Evolutionary conservation across 169 alveolate genomes (phyloP), one percentile per base, ranked within the genome.

Genomic region (Babesia bovis): DNA sequence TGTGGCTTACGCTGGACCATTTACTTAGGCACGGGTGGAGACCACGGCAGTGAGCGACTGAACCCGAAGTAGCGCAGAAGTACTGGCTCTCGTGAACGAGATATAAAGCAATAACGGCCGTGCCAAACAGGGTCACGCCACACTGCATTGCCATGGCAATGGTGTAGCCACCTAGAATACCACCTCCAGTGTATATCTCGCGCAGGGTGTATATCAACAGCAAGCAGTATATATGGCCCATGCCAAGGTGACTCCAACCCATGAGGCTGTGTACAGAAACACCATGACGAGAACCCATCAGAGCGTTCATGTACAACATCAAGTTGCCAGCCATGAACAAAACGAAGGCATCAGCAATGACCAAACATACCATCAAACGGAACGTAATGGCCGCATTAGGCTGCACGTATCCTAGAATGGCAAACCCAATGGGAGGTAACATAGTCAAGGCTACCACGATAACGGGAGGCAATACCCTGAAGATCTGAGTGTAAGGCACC

Each of bases 191-290:
- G 21, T 63, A 63, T 36, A 63, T 6, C n/a, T 4, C 33, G 12
- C 32, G 17, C 9, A 36, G 10, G 0, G 61, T n/a, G 61, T 13
- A 63, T 5, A 63, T 33, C 6, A 49, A 9, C 0, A 63, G 42
- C 10, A 63, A 25, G 1, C 41, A 4, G 61, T 63, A 63, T 49
- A 63, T 15, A 19, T 63, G 49, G 6, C 73, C 73, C 73, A 63
- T 45, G 47, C 73, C 73, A 47, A 63, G 33, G 32, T 49, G 35
- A 35, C 73, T 63, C 73, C 73, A 63, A 9, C 73, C 73, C n/a
- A 63, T 17, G 41, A 63, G 41, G 26, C 73, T 49, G 49, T 63
- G 73, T 0, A 47, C 36, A 1, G 35, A 4, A n/a, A 3, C 47
- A 9, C 73, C 61, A 35, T 21, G 49, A 1, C 73, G 58, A 9